A percentile compares a stretch with the other conserved stretches of the same genome.
These are phyloP conservation scores for Pterocarpus santalinus DNA, from an alignment of 306 rosid species.

Conservation along the genomic window DNA sequence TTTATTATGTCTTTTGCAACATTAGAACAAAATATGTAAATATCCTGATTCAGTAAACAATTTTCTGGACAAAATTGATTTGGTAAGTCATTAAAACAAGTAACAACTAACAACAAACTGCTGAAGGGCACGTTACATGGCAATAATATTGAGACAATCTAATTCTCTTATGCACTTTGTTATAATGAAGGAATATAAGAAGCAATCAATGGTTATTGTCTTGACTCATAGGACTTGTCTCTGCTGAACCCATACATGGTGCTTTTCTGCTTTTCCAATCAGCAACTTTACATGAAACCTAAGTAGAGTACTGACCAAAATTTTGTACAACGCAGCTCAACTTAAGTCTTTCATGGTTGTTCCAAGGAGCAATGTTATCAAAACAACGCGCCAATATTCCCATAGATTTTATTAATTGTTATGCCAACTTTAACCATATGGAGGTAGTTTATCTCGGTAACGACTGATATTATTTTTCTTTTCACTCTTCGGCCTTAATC, in stretches of 20 bases:
- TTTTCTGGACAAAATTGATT: background rate
- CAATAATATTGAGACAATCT: conserved; percentile 23
- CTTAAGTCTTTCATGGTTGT: conserved; percentile 94
- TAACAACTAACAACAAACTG: conserved; percentile 5
- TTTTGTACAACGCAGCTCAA: conserved; percentile 74
- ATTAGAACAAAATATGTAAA: background rate
- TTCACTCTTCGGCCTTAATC: background rate
- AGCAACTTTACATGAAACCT: conserved; percentile 34
- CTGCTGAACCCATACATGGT: conserved; percentile 96
- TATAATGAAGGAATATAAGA: conserved; percentile 78
- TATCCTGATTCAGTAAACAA: conserved; percentile 2
- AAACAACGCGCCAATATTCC: conserved; percentile 72
- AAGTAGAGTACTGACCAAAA: conserved; percentile 37
- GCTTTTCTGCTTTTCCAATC: conserved; percentile 32
- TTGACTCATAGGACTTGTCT: conserved; percentile 80
- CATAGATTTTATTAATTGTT: conserved; percentile 80
- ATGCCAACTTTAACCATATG: conserved; percentile 81
- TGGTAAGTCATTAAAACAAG: background rate
- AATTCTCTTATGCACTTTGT: conserved; percentile 33
- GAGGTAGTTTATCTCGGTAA: conserved; percentile 59
- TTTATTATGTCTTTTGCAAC: background rate
- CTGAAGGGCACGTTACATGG: conserved; percentile 25
- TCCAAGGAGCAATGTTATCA: conserved; percentile 99
- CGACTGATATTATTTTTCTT: background rate
- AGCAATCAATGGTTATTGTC: conserved; percentile 78